Conservation (phyloP, 768 basidiomycete species). For the Cyathus striatus region DNA sequence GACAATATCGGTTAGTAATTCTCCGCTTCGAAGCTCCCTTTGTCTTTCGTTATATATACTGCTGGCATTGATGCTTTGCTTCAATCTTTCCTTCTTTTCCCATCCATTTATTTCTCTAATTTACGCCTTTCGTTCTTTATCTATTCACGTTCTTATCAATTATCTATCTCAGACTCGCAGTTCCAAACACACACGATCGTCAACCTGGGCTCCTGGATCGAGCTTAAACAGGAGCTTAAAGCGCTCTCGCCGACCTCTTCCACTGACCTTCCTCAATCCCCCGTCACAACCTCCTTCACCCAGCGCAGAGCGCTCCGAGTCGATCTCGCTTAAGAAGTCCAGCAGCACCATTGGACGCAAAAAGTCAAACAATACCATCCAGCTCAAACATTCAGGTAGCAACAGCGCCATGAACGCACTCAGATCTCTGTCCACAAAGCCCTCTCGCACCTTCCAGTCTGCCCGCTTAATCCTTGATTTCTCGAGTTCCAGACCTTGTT, state of each 20-base stretch:
- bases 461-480: constrained; percentile 9
- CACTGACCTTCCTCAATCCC: constrained; percentile 4
- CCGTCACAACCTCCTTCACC: constrained; percentile 6
- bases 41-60: no score
- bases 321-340: not conserved
- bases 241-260: not conserved
- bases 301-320: constrained; percentile 14
- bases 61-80: no score
- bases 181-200: no score
- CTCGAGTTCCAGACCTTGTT: constrained; percentile 1
- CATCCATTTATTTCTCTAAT: no score
- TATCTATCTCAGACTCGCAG: no score
- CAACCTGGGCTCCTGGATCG: not conserved
- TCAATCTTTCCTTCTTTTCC: no score
- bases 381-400: no score
- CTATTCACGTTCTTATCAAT: not conserved
- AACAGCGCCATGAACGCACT: no score
- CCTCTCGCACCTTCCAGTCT: not conserved
- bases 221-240: not conserved
- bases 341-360: not conserved
- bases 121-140: no score
- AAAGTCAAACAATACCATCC: constrained; percentile 6
- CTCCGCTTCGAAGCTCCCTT: no score
- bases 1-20: not conserved
- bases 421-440: constrained; percentile 4